These are phyloP conservation scores for Rhodomyrtus psidioides DNA, from an alignment of 441 rosid species.

Conservation along the genomic window DNA sequence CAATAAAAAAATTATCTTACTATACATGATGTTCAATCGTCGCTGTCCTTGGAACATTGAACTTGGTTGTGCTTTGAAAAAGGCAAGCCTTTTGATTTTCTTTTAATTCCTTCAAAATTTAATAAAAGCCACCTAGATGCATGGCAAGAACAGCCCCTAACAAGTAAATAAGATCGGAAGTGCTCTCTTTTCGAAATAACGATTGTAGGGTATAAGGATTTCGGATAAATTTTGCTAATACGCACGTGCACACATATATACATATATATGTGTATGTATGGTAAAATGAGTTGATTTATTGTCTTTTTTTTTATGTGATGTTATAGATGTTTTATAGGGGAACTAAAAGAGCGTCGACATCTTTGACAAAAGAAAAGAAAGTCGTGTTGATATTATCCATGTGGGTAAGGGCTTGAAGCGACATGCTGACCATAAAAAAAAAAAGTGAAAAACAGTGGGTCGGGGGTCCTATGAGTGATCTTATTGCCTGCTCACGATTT, in stretches of 20 bases:
- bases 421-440: not conserved
- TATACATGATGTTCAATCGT: not conserved
- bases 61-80: not conserved
- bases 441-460: not conserved
- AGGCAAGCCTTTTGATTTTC: not conserved
- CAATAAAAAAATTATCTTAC: not conserved
- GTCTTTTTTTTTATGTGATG: not conserved
- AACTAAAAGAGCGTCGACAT: not conserved
- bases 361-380: not conserved
- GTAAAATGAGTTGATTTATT: not conserved
- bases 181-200: not conserved
- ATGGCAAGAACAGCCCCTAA: not conserved
- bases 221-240: not conserved
- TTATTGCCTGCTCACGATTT: not conserved
- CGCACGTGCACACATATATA: too few species aligned
- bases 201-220: not conserved
- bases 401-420: not conserved
- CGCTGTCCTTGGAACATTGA: not conserved
- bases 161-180: not conserved
- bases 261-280: not conserved
- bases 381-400: not conserved
- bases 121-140: not conserved
- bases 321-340: not conserved
- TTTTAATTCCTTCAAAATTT: not conserved
- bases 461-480: not conserved